These are phyloP conservation scores for Cinnamomum micranthum DNA, from an alignment of 164 flowering plant genomes.

Conservation along the genomic window DNA sequence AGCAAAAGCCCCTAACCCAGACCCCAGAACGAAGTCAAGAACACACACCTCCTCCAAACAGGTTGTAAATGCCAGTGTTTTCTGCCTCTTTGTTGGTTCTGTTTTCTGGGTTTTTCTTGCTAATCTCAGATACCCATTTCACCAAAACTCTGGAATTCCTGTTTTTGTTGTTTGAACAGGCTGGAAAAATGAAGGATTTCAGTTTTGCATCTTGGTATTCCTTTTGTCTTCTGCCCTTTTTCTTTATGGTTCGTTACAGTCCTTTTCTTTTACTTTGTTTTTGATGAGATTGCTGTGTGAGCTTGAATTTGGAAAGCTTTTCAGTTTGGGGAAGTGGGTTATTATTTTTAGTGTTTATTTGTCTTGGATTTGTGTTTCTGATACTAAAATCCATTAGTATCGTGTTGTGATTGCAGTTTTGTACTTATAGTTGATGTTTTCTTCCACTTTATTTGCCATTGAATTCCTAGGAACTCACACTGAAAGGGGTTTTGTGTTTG, in stretches of 20 bases:
- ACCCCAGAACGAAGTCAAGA: too few species aligned
- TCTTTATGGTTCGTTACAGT: not conserved
- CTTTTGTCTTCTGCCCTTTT: not conserved
- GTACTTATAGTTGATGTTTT: not conserved
- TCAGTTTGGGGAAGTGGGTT: not conserved
- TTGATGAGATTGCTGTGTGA: not conserved
- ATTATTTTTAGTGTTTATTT: not conserved
- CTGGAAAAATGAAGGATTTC: not conserved
- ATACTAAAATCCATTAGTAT: not conserved
- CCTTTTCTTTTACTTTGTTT: not conserved
- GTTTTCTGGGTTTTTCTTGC: not conserved
- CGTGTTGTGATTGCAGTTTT: not conserved
- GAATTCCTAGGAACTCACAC: too few species aligned
- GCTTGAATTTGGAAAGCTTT: not conserved
- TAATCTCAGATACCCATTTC: not conserved
- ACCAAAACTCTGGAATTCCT: not conserved
- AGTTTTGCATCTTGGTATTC: not conserved
- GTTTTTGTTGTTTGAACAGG: not conserved
- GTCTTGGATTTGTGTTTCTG: slow-evolving; percentile 2
- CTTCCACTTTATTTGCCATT: too few species aligned
- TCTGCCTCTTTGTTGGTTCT: not conserved
- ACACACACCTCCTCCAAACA: too few species aligned
- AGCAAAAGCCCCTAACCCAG: not conserved
- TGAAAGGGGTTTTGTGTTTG: too few species aligned
- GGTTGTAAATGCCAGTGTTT: too few species aligned